Evolutionary conservation across 2,329 filamentous ascomycete species (phyloP), one percentile per base, ranked within the genome.

Genomic region (Fusarium sulawesiense): DNA sequence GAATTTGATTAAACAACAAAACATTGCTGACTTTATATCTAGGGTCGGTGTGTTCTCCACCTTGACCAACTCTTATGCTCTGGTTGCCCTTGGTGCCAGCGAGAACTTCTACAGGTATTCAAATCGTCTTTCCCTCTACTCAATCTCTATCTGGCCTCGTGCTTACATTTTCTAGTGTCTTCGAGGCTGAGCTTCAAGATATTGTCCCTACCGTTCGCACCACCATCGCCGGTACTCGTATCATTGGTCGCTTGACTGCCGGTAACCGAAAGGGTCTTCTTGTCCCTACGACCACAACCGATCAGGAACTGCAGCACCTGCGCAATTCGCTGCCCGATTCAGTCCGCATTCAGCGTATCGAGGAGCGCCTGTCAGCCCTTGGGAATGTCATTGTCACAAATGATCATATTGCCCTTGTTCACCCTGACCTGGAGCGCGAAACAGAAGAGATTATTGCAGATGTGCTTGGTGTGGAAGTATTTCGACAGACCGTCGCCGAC

Each of bases 361-460:
- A 99, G 85, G 96, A 99, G 86, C 90, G 96, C 44, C 87, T 99
- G 70, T 97, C 94, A 20, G 96, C 96, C 7, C 89, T 99, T 27
- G 96, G 96, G 67, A 99, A 99, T 79, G 96, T 98, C 68, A 98
- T 99, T 77, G 97, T 94, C 77, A 89, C 90, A 77, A 98, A 98
- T 82, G 96, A 99, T 83, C 94, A 98, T 82, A 96, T 98, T 73
- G 96, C 96, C 55, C 90, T 99, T 46, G 91, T 98, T 67, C 96
- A 99, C 80, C 96, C 96, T 13, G 96, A 99, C 78, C 86, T 99
- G 65, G 96, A 98, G 86, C 92, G 95, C 68, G 96, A 99, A 85
- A 98, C 94, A 18, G 96, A 99, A 83, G 96, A 99, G 85, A 98
- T 99, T 75, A 94, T 99, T 78, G 93, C 96, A 76, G 96, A 99